Evolutionary conservation across 768 basidiomycete genomes (phyloP).

Genomic region (Naganishia vishniacii): DNA sequence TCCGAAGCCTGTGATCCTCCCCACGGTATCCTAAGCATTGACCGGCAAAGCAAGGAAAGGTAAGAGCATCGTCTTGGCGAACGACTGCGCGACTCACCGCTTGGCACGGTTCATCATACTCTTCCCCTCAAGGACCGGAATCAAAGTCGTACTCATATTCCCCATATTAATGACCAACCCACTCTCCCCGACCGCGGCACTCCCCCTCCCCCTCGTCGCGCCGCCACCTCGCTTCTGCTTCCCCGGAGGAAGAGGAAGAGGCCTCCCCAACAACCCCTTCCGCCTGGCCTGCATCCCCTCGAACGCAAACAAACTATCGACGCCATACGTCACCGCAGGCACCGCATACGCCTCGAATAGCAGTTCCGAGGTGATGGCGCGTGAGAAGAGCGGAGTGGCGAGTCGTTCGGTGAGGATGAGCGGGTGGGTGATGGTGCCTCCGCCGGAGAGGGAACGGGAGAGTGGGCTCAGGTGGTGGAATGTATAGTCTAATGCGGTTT

Average conservation of each 20-base stretch:
- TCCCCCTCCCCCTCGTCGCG: conserved; percentile 33
- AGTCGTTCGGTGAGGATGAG: conserved; percentile 89
- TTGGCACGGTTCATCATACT: conserved; percentile 80
- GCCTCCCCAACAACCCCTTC: not conserved
- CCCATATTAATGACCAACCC: conserved; percentile 88
- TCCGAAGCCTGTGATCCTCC: conserved; percentile 85
- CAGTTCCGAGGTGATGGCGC: conserved; percentile 88
- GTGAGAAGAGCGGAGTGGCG: conserved; percentile 78
- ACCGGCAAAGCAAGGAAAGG: too few species aligned
- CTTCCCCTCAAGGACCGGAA: conserved; percentile 76
- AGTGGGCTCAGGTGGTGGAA: conserved; percentile 62
- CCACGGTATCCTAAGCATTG: conserved; percentile 83
- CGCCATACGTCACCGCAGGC: conserved; percentile 76
- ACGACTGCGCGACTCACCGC: conserved; percentile 61
- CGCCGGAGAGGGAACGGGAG: conserved; percentile 2
- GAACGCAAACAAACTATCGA: conserved; percentile 79
- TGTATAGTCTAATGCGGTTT: conserved; percentile 86
- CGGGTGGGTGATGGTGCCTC: conserved; percentile 69
- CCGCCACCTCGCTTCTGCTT: not conserved
- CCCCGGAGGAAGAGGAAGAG: not conserved
- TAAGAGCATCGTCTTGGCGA: too few species aligned
- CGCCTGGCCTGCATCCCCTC: conserved; percentile 4
- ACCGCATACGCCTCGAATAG: conserved; percentile 89
- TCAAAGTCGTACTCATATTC: conserved; percentile 80
- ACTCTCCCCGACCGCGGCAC: conserved; percentile 50